Percentiles rank a stretch among this genome's conserved stretches.
Conservation (phyloP, 352 stramenopile genomes). For the Phytophthora tubulina region DNA sequence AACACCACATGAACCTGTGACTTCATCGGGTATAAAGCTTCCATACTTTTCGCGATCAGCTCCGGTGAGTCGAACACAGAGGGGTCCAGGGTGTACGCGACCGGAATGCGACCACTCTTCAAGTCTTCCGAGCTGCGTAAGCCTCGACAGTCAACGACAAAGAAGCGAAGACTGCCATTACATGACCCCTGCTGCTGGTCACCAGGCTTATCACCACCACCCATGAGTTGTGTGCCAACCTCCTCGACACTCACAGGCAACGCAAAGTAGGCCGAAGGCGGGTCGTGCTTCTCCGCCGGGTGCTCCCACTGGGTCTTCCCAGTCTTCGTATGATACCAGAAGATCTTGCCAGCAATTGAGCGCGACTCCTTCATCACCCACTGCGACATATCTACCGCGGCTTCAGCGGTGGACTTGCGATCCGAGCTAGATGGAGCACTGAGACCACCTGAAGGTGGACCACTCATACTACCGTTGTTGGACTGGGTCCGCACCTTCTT, state of each 20-base stretch:
- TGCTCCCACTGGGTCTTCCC: constrained; percentile 87
- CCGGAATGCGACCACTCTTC: constrained; percentile 81
- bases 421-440: constrained; percentile 31
- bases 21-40: constrained; percentile 76
- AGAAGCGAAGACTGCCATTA: constrained; percentile 56
- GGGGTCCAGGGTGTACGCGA: constrained; percentile 80
- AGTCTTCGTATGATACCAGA: constrained; percentile 82
- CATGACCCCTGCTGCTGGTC: constrained; percentile 35
- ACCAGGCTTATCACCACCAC: constrained; percentile 51
- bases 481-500: constrained; percentile 37
- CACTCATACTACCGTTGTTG: constrained; percentile 28
- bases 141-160: constrained; percentile 81
- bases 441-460: constrained; percentile 27
- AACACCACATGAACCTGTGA: constrained; percentile 81
- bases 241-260: constrained; percentile 76
- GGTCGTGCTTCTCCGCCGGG: constrained; percentile 66
- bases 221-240: constrained; percentile 74
- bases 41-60: constrained; percentile 77
- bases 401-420: constrained; percentile 45
- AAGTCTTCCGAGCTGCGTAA: constrained; percentile 81
- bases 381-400: constrained; percentile 79
- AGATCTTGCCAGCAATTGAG: constrained; percentile 78
- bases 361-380: constrained; percentile 83
- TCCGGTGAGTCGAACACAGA: constrained; percentile 85
- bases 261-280: constrained; percentile 69